Evolutionary conservation across 1,284 basidiomycete species (phyloP).

Genomic region (Pulveroboletus sp.): DNA sequence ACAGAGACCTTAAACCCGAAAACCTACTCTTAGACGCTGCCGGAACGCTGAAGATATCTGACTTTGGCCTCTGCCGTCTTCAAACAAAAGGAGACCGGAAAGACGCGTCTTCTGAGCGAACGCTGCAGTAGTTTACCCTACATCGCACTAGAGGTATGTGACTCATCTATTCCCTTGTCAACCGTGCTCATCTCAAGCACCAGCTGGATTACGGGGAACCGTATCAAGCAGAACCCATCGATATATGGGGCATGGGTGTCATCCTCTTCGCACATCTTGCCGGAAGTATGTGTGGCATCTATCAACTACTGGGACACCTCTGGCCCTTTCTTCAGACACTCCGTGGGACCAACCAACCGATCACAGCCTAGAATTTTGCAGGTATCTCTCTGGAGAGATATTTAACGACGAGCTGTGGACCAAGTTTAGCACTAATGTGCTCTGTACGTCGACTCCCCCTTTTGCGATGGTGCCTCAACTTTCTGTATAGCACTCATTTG

Average conservation of each 20-base stretch:
- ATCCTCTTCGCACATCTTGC: conserved; percentile 90
- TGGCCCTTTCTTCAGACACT: conserved; percentile 59
- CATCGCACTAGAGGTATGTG: conserved; percentile 84
- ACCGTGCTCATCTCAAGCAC: not conserved
- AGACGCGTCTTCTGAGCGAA: conserved; percentile 67
- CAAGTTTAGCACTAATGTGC: conserved; percentile 55
- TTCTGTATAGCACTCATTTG: conserved; percentile 57
- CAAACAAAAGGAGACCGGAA: conserved; percentile 83
- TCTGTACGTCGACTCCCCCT: conserved; percentile 46
- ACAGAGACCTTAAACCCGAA: conserved; percentile 96
- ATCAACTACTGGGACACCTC: not conserved
- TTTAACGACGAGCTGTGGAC: conserved; percentile 83
- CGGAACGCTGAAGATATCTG: conserved; percentile 86
- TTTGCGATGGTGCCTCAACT: not conserved
- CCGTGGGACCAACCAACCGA: conserved; percentile 95
- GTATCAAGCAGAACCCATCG: conserved; percentile 90
- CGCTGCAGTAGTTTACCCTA: conserved; percentile 94
- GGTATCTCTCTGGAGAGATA: conserved; percentile 75
- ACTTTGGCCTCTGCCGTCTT: conserved; percentile 95
- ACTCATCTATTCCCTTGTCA: not conserved
- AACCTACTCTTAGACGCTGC: conserved; percentile 83
- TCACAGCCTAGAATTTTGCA: conserved; percentile 74
- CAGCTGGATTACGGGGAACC: conserved; percentile 52
- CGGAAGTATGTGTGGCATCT: conserved; percentile 66
- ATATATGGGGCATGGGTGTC: conserved; percentile 96